These are phyloP conservation scores for Eragrostis curvula DNA, from an alignment of 176 grass and related monocot genomes.

Conservation along the genomic window DNA sequence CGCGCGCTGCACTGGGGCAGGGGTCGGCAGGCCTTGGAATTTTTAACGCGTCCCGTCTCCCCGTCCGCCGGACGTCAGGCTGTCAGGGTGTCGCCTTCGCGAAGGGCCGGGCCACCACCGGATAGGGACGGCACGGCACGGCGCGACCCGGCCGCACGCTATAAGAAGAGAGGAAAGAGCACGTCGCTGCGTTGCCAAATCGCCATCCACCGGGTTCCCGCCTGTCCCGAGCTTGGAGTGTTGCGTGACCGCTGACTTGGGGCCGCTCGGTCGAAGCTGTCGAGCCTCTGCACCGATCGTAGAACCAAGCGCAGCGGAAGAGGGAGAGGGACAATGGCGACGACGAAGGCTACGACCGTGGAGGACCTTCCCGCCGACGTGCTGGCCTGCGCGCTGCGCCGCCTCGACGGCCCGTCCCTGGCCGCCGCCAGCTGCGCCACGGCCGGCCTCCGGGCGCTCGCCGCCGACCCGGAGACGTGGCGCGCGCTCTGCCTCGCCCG, in stretches of 20 bases:
- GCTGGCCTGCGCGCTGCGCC: conserved; percentile 48
- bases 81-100: conserved; percentile 29
- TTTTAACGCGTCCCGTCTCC: not conserved
- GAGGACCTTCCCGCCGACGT: conserved; percentile 66
- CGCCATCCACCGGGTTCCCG: conserved; percentile 13
- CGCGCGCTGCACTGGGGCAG: too few relatives aligned
- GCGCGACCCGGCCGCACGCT: not conserved
- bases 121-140: not conserved
- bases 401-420: conserved; percentile 60
- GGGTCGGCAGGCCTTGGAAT: not conserved
- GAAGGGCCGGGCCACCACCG: not conserved
- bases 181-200: not conserved
- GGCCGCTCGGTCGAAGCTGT: not conserved
- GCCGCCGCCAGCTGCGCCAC: conserved; percentile 59
- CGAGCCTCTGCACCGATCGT: not conserved
- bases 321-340: not conserved
- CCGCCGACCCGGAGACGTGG: conserved; percentile 55
- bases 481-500: conserved; percentile 58
- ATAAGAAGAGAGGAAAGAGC: not conserved
- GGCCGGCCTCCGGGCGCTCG: conserved; percentile 39
- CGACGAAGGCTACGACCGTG: conserved; percentile 21
- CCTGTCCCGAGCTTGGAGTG: not conserved
- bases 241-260: conserved; percentile 7
- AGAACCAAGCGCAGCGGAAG: not conserved
- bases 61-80: not conserved